These are phyloP conservation scores for Coccomyxa sp. DNA, from an alignment of 139 green algal genomes.

Conservation along the genomic window DNA sequence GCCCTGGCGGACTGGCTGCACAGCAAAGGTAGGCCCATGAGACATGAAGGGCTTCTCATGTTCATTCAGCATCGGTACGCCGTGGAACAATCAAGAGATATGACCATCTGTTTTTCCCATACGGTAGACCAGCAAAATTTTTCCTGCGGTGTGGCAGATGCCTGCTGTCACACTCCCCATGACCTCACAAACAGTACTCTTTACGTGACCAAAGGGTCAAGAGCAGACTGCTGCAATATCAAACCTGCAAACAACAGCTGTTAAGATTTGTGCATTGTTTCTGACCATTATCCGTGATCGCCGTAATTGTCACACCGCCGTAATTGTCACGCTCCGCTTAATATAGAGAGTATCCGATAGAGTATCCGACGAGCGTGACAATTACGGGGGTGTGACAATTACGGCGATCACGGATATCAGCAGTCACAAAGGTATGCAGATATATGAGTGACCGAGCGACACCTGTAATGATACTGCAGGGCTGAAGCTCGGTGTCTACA, in stretches of 20 bases:
- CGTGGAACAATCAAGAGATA: too few species aligned
- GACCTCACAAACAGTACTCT: too few species aligned
- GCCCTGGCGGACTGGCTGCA: slow-evolving; percentile 34
- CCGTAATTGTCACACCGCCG: background rate
- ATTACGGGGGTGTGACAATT: background rate
- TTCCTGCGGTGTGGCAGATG: background rate
- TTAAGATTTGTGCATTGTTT: background rate
- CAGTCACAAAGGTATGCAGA: background rate
- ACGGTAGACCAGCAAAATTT: too few species aligned
- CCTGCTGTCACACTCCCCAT: background rate
- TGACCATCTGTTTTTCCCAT: too few species aligned
- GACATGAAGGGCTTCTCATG: background rate
- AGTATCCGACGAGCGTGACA: too few species aligned
- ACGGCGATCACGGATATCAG: background rate
- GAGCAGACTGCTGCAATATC: too few species aligned
- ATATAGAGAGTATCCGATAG: too few species aligned
- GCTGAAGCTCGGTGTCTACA: background rate
- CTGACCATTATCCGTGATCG: background rate
- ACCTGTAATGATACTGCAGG: background rate
- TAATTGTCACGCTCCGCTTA: background rate
- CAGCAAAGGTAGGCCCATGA: slow-evolving; percentile 5
- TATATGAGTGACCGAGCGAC: background rate
- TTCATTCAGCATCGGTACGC: too few species aligned
- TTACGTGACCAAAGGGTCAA: too few species aligned
- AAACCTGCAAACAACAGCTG: too few species aligned